A percentile compares a stretch with the other conserved stretches of the same genome.
These are phyloP conservation scores for Hanseniaspora occidentalis DNA, from an alignment of 805 yeast species.

Conservation along the genomic window DNA sequence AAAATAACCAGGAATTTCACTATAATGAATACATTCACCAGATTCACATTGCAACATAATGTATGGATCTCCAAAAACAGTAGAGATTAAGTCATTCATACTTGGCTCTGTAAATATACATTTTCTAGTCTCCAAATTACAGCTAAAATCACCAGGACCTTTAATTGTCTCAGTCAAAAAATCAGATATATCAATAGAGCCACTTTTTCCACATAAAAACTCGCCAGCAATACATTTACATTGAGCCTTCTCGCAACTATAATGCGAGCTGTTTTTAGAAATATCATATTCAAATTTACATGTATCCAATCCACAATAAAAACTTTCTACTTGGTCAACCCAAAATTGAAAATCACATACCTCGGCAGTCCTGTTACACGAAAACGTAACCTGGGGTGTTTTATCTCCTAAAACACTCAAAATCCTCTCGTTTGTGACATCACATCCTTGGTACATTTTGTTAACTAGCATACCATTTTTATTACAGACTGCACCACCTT, in stretches of 20 bases:
- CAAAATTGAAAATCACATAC: constrained; percentile 88
- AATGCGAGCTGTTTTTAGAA: constrained; percentile 52
- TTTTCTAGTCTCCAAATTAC: constrained; percentile 47
- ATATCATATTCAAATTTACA: constrained; percentile 63
- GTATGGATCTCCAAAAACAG: constrained; percentile 90
- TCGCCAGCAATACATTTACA: constrained; percentile 87
- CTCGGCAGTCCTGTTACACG: constrained; percentile 57
- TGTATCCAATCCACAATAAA: constrained; percentile 70
- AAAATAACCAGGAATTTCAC: constrained; percentile 81
- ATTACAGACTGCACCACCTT: constrained; percentile 68
- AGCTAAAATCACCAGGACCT: constrained; percentile 89
- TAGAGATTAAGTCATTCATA: constrained; percentile 81
- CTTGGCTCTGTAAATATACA: constrained; percentile 90
- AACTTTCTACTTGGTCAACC: constrained; percentile 84
- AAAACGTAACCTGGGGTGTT: constrained; percentile 84
- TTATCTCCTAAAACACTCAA: constrained; percentile 66
- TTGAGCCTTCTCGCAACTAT: constrained; percentile 62
- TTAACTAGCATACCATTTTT: constrained; percentile 73
- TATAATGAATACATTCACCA: constrained; percentile 86
- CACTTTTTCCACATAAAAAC: constrained; percentile 88
- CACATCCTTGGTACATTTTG: constrained; percentile 79
- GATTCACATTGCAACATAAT: constrained; percentile 72
- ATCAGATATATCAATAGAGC: constrained; percentile 89
- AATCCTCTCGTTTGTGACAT: constrained; percentile 84
- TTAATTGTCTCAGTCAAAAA: constrained; percentile 77